Evolutionary conservation across 176 grass and related monocot genomes (phyloP).

Genomic region (Hsuehochloa calcarea): DNA sequence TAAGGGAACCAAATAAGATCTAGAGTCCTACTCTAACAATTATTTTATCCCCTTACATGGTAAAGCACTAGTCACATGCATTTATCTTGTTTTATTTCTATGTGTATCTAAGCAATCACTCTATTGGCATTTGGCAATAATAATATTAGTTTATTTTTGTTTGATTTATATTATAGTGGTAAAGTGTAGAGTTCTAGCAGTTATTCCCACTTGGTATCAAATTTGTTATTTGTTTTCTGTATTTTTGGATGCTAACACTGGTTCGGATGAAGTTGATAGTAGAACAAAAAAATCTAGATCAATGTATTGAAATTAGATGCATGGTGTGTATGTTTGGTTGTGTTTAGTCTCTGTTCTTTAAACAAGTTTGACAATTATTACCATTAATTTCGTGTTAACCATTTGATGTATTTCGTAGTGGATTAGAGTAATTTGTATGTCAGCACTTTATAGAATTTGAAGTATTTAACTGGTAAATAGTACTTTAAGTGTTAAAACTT

Average conservation of each 20-base stretch:
- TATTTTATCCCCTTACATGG: background rate
- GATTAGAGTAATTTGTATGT: background rate
- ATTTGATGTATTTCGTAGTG: background rate
- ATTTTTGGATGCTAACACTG: background rate
- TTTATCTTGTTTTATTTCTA: slow-evolving; percentile 6
- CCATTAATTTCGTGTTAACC: background rate
- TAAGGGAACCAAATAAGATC: too few species aligned
- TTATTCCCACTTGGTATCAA: background rate
- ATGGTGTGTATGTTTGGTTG: background rate
- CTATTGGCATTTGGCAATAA: background rate
- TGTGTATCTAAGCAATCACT: background rate
- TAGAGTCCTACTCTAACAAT: too few species aligned
- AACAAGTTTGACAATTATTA: background rate
- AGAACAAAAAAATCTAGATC: background rate
- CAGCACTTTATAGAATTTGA: background rate
- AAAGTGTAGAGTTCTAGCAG: background rate
- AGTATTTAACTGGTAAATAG: slow-evolving; percentile 9
- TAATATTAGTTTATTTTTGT: background rate
- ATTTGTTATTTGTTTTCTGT: background rate
- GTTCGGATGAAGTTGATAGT: background rate
- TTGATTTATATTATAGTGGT: slow-evolving; percentile 15
- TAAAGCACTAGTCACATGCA: background rate
- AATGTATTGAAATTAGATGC: slow-evolving; percentile 12
- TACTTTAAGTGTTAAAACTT: background rate
- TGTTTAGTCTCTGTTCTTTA: background rate